phyloP scores from a whole-genome alignment of 73 alveolate genomes.

The Paramecium primaurelia region DNA sequence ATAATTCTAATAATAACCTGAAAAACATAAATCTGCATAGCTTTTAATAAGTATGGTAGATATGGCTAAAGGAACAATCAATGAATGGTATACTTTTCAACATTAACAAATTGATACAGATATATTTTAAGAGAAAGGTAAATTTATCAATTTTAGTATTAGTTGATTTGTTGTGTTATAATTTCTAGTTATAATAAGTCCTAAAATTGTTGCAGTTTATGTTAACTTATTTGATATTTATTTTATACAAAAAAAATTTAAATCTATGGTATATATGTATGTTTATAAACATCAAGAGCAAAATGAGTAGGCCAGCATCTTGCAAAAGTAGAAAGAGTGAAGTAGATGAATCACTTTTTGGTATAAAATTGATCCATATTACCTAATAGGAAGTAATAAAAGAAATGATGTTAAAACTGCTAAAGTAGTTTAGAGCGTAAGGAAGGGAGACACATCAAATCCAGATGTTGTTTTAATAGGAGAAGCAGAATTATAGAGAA shows the following conservation, averaged over 20 bases:
- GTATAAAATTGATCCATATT: background rate
- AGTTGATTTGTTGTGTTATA: background rate
- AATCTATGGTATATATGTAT: background rate
- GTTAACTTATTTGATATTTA: background rate
- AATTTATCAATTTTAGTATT: background rate
- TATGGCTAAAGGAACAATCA: background rate
- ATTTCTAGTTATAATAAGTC: background rate
- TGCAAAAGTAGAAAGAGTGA: background rate
- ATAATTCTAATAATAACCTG: background rate
- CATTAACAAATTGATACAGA: background rate
- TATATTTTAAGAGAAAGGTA: background rate
- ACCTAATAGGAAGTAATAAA: background rate
- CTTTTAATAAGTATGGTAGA: background rate
- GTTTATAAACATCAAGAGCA: background rate
- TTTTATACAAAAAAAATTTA: background rate
- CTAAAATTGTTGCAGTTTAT: background rate
- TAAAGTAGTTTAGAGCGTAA: constrained; percentile 22
- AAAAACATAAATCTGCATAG: background rate
- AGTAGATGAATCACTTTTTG: constrained; percentile 22
- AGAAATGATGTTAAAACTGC: constrained; percentile 3
- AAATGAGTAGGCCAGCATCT: background rate
- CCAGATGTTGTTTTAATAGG: constrained; percentile 62
- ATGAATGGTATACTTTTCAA: background rate
- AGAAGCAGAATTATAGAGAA: constrained; percentile 55
- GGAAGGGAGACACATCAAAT: constrained; percentile 54